Base-by-base conservation (phyloP, 2,329 filamentous ascomycete genomes). In the Cordyceps cicadae region DNA sequence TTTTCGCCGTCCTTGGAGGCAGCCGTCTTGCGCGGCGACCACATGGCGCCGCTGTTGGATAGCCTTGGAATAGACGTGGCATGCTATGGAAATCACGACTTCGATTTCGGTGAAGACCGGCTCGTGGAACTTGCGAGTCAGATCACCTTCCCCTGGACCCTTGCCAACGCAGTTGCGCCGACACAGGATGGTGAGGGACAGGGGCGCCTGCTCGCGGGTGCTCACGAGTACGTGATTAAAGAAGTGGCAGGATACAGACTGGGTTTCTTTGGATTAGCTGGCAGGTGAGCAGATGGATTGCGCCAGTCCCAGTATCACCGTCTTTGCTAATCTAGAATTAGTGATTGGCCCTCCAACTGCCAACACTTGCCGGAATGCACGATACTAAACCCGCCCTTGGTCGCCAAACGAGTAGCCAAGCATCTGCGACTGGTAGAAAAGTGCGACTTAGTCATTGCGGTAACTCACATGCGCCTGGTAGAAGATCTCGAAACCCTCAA, bases 371-470 rank as follows among this genome's bases (percentile, higher is more conserved):
- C 63, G 19, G 17, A 60, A 43, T 62, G 51, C 62, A 37, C 62
- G 21, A 39, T 66, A 5, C n/a, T 67, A 37, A 64, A 66, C 11
- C 63, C 63, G 12, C 29, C 60, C 7, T 34, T 21, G 4, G 54
- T 59, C 6, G 59, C 62, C 9, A 54, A 54, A 11, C 11, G 48
- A 46, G 49, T 58, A 12, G 51, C 63, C 9, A 41, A 24, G 1
- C 64, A 61, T 49, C 56, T 65, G 21, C 54, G 64, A 5, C 19
- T 56, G 14, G 37, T 17, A 11, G 62, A 66, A 32, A 52, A 60
- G 19, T 68, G 67, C 41, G 64, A 68, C 45, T 32, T 69, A 4
- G 67, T 69, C 12, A 64, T 69, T 34, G 67, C 66, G 11, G 48
- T 69, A 2, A 67, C 66, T 5, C 67, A 69, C 37, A 67, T 67